A percentile compares a stretch with the other conserved stretches of the same genome.
Conservation (phyloP, 2,329 filamentous ascomycete species). For the Fusarium sublunatum region DNA sequence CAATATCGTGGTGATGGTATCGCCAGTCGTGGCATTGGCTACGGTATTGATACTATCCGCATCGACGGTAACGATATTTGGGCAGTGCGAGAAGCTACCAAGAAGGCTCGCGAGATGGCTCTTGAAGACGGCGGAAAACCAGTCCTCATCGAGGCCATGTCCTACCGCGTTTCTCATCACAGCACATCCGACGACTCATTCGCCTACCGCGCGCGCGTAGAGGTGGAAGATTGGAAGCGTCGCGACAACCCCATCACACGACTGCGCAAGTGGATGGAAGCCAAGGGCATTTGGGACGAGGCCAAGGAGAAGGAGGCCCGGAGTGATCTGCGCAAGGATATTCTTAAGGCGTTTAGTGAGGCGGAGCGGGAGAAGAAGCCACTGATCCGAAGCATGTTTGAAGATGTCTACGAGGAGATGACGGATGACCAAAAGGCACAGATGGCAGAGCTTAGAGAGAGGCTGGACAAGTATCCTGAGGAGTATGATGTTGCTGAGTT, state of each 20-base stretch:
- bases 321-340: slow-evolving; percentile 74
- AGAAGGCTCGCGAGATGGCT: slow-evolving; percentile 80
- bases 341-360: slow-evolving; percentile 84
- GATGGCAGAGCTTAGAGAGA: slow-evolving; percentile 75
- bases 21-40: slow-evolving; percentile 85
- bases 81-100: slow-evolving; percentile 84
- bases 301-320: slow-evolving; percentile 79
- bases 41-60: slow-evolving; percentile 92
- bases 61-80: slow-evolving; percentile 96
- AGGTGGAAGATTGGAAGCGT: slow-evolving; percentile 96
- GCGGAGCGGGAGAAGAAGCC: slow-evolving; percentile 87
- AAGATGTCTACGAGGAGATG: slow-evolving; percentile 88
- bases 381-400: slow-evolving; percentile 77
- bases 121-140: slow-evolving; percentile 83
- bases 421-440: slow-evolving; percentile 83
- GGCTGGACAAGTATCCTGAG: slow-evolving; percentile 86
- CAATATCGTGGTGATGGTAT: slow-evolving; percentile 94
- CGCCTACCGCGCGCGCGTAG: slow-evolving; percentile 90
- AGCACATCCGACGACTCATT: slow-evolving; percentile 98
- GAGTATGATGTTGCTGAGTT: slow-evolving; percentile 88
- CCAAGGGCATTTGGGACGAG: slow-evolving; percentile 85
- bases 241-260: slow-evolving; percentile 89
- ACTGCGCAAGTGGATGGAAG: slow-evolving; percentile 90
- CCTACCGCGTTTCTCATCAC: slow-evolving; percentile 97
- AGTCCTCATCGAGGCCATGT: slow-evolving; percentile 94